Evolutionary conservation across 371 early-diverging fungal genomes (phyloP), one percentile per base, ranked within the genome.

Genomic region (Mucor velutinosus): DNA sequence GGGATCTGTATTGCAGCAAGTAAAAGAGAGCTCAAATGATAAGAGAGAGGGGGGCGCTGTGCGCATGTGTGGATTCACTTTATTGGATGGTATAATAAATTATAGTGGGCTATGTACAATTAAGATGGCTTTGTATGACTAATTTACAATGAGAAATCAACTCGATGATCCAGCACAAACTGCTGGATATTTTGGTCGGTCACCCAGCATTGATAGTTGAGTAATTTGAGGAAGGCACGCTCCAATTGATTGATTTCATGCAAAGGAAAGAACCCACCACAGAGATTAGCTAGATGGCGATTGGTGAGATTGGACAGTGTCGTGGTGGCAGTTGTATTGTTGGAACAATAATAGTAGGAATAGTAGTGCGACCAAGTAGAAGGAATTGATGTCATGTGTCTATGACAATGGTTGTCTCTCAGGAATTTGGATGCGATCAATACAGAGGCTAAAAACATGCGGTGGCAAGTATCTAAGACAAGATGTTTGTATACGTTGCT

Each of bases 401-500:
- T 51, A 14, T 23, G 21, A 8, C 51, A 23, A 12, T 51, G 51
- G 4, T 51, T 51, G 3, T 66, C 76, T 23, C 71, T 65, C 37
- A 79, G 43, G 56, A 72, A 76, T 63, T 79, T 79, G 25, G 75
- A 74, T 8, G 79, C 93, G 30, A 88, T 67, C 33, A 93, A 79
- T 8, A 93, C 70, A 0, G 93, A 86, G 8, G 87, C 92, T 27
- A 92, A 75, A 80, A 92, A 91, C 84, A 93, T 86, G 37, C 93
- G 89, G 58, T 92, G 89, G 19, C 88, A 65, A 6, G 82, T 77
- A 72, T 77, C 77, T 76, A 35, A 12, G 2, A 57, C 7, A n/a
- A 19, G 55, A 25, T 8, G 11, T 27, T 55, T 5, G 12, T 55
- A 23, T 51, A n/a, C 51, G 3, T n/a, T n/a, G n/a, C n/a, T n/a